Conservation (phyloP, 768 basidiomycete genomes). For the Suillus brevipes region DNA sequence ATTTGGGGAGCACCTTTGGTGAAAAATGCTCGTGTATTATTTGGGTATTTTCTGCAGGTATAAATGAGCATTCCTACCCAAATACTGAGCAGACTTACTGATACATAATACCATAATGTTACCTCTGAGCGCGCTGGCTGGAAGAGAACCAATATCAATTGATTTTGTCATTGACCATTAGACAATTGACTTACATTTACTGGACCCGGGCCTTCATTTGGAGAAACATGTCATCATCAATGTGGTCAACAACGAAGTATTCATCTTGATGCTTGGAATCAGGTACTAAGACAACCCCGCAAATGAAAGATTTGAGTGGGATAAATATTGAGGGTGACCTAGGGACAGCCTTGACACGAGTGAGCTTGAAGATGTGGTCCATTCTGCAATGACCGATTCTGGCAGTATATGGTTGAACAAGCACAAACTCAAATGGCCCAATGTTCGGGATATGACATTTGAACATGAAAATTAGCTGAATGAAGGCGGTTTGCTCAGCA, state of each 20-base stretch:
- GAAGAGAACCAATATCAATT: too few species aligned
- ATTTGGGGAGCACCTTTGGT: too few species aligned
- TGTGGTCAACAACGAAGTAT: constrained; percentile 28
- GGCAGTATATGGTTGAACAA: constrained; percentile 8
- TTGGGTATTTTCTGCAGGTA: too few species aligned
- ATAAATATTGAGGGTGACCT: constrained; percentile 22
- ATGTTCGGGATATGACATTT: not conserved
- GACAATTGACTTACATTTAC: not conserved
- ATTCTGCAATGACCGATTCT: not conserved
- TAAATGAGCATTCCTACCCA: too few species aligned
- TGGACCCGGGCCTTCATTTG: not conserved
- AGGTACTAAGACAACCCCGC: constrained; percentile 27
- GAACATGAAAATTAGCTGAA: constrained; percentile 6
- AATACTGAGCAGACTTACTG: too few species aligned
- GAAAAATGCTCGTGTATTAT: too few species aligned
- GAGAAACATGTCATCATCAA: constrained; percentile 32
- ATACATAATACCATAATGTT: too few species aligned
- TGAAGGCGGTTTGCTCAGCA: not conserved
- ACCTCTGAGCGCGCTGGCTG: too few species aligned
- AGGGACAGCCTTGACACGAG: constrained; percentile 4
- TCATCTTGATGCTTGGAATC: constrained; percentile 22
- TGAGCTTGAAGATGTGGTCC: constrained; percentile 1
- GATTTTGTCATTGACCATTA: too few species aligned
- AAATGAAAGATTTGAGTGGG: constrained; percentile 29
- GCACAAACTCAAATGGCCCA: constrained; percentile 3